phyloP scores from a whole-genome alignment of 768 basidiomycete genomes.

The Auriculariales sp. region DNA sequence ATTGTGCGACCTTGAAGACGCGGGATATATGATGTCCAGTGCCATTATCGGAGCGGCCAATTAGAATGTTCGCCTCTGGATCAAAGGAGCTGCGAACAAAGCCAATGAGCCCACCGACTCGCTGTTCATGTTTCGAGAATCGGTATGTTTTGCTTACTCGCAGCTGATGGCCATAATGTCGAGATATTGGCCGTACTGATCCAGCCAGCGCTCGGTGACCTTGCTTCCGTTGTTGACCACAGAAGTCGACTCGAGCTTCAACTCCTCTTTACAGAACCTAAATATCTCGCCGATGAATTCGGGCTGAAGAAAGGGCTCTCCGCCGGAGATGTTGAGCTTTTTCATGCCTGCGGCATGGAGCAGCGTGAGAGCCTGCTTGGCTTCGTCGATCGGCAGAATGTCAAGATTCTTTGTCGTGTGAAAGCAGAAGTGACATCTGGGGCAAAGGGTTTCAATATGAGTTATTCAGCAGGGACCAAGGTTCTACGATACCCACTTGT shows the following conservation, averaged over 20 bases:
- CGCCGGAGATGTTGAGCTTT: slow-evolving; percentile 23
- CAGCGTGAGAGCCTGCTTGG: slow-evolving; percentile 19
- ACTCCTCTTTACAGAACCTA: slow-evolving; percentile 22
- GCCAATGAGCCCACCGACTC: no score
- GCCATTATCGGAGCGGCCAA: slow-evolving; percentile 20
- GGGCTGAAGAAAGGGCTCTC: slow-evolving; percentile 24
- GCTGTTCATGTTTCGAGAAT: no score
- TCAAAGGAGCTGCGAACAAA: no score
- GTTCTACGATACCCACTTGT: background rate
- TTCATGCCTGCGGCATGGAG: slow-evolving; percentile 20
- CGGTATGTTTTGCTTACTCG: no score
- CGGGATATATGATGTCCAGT: slow-evolving; percentile 17
- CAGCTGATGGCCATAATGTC: slow-evolving; percentile 30
- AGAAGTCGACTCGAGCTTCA: slow-evolving; percentile 20
- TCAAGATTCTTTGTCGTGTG: slow-evolving; percentile 22
- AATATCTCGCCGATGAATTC: slow-evolving; percentile 24
- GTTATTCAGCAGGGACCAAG: background rate
- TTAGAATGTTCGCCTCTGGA: slow-evolving; percentile 18
- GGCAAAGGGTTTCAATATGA: background rate
- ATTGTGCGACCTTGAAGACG: slow-evolving; percentile 21
- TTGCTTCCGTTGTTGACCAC: slow-evolving; percentile 24
- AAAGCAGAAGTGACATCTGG: slow-evolving; percentile 24
- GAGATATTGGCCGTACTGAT: slow-evolving; percentile 22
- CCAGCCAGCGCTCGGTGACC: slow-evolving; percentile 27
- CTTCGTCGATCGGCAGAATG: slow-evolving; percentile 22